phyloP scores from a whole-genome alignment of 257 asterid genomes.

The Nicotiana obtusifolia region DNA sequence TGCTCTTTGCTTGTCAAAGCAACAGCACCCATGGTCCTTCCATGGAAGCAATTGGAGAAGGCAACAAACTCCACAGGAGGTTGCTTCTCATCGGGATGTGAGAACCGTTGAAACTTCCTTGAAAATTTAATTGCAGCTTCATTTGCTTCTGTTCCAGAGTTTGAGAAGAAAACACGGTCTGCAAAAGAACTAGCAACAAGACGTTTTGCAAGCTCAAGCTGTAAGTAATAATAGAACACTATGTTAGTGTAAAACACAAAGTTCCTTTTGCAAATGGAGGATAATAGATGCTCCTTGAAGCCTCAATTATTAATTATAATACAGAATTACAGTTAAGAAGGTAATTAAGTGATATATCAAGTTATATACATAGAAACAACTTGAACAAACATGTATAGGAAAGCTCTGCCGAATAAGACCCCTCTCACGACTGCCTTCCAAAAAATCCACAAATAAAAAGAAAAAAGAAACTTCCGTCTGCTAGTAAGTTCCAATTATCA shows the following conservation, averaged over 20 bases:
- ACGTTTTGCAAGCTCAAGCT: constrained; percentile 91
- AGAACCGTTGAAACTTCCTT: constrained; percentile 61
- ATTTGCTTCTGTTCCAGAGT: constrained; percentile 96
- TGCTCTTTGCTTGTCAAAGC: constrained; percentile 89
- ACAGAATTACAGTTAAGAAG: background rate
- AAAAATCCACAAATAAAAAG: background rate
- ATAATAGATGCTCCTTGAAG: background rate
- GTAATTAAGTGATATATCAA: background rate
- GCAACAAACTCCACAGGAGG: constrained; percentile 74
- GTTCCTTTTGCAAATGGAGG: background rate
- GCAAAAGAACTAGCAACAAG: constrained; percentile 71
- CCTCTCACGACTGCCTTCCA: background rate
- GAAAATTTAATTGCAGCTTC: constrained; percentile 96
- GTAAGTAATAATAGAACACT: constrained; percentile 12
- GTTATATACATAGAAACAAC: background rate
- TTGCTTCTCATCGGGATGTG: constrained; percentile 40
- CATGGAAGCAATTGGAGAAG: constrained; percentile 80
- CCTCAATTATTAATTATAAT: background rate
- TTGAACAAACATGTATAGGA: background rate
- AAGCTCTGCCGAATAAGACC: background rate
- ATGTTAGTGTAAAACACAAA: background rate
- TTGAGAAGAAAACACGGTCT: constrained; percentile 91
- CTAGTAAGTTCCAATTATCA: background rate
- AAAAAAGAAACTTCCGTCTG: background rate
- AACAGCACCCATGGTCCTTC: constrained; percentile 91